Evolutionary conservation across 2,329 filamentous ascomycete species (phyloP).

Genomic region (Blumeria hordei): DNA sequence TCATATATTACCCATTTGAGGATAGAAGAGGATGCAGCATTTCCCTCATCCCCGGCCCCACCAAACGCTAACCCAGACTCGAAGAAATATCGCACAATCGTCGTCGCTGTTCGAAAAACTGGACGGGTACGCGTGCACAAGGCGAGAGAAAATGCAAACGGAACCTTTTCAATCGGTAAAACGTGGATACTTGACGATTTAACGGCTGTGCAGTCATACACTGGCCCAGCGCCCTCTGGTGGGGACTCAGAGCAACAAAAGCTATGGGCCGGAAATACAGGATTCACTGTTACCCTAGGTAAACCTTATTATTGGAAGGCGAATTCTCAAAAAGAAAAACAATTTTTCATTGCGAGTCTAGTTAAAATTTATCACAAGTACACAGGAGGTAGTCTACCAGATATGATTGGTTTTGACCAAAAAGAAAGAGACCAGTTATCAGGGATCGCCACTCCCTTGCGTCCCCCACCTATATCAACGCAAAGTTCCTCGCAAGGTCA

Average conservation of each 20-base stretch:
- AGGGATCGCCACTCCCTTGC: constrained; percentile 20
- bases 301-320: constrained; percentile 98
- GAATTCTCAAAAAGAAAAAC: constrained; percentile 82
- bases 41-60: constrained; percentile 66
- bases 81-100: constrained; percentile 78
- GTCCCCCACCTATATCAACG: constrained; percentile 6
- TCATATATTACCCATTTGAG: constrained; percentile 96
- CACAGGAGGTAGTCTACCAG: constrained; percentile 61
- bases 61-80: constrained; percentile 46
- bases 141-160: constrained; percentile 82
- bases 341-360: constrained; percentile 90
- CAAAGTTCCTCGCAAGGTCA: constrained; percentile 5
- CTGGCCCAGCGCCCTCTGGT: constrained; percentile 30
- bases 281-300: constrained; percentile 68
- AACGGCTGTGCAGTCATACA: constrained; percentile 59
- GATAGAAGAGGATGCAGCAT: constrained; percentile 64
- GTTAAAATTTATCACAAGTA: constrained; percentile 96
- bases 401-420: constrained; percentile 60
- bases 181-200: constrained; percentile 94
- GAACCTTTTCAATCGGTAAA: constrained; percentile 90
- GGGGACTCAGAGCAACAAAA: constrained; percentile 35
- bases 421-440: constrained; percentile 55
- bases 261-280: constrained; percentile 58
- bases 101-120: constrained; percentile 79
- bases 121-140: constrained; percentile 91